Percentiles rank a stretch among this genome's conserved stretches.
phyloP scores from a whole-genome alignment of 768 basidiomycete genomes.

The Pholiota microspora region DNA sequence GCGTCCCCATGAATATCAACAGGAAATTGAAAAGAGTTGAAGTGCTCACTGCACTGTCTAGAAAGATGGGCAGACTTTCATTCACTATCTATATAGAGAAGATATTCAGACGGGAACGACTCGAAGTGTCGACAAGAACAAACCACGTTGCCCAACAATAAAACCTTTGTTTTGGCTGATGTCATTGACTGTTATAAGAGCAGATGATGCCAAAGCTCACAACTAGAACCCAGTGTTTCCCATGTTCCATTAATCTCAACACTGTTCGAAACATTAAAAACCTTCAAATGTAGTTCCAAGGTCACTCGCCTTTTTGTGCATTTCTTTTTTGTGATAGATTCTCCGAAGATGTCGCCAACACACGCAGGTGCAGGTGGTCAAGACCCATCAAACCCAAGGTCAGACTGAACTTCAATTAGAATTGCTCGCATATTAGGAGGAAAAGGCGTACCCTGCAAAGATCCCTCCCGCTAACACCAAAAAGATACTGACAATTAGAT shows the following conservation, averaged over 20 bases:
- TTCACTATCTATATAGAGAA: conserved; percentile 58
- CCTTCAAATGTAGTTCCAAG: not conserved
- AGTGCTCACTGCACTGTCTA: conserved; percentile 66
- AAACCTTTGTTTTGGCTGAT: conserved; percentile 44
- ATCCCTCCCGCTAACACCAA: conserved; percentile 87
- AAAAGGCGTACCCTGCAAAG: conserved; percentile 75
- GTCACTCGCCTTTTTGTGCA: conserved; percentile 60
- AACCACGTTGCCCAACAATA: conserved; percentile 87
- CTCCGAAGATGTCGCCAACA: conserved; percentile 79
- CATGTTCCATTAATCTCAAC: conserved; percentile 53
- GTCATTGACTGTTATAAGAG: not conserved
- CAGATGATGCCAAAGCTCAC: conserved; percentile 36
- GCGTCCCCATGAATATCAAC: not conserved
- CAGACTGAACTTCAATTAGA: conserved; percentile 42
- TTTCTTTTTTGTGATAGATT: conserved; percentile 62
- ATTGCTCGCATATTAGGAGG: not conserved
- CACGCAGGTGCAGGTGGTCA: conserved; percentile 87
- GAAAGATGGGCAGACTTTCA: conserved; percentile 79
- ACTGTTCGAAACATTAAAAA: conserved; percentile 30
- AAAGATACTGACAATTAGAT: conserved; percentile 59
- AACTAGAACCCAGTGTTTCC: conserved; percentile 93
- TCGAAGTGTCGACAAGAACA: conserved; percentile 23
- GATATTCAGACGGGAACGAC: not conserved
- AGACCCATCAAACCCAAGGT: conserved; percentile 94
- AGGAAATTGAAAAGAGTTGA: not conserved